phyloP scores from a whole-genome alignment of 1,284 basidiomycete genomes.

The Athelia psychrophila region DNA sequence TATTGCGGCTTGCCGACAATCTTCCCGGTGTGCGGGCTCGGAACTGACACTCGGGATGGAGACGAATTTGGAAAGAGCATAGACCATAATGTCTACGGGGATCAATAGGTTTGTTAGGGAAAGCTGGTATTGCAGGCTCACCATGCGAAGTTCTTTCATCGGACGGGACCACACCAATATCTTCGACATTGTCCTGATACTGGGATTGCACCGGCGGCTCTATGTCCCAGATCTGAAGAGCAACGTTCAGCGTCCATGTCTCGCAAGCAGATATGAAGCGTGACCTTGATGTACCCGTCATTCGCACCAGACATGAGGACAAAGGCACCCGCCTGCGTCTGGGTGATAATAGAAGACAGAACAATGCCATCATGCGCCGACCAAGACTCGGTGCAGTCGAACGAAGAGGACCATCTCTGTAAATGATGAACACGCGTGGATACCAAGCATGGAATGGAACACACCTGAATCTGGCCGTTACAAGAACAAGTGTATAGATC shows the following conservation, averaged over 20 bases:
- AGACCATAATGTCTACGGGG: slow-evolving; percentile 57
- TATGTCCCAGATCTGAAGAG: not conserved
- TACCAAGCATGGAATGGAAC: slow-evolving; percentile 2
- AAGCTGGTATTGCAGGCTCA: slow-evolving; percentile 1
- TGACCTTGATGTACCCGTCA: slow-evolving; percentile 80
- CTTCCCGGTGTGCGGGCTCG: slow-evolving; percentile 68
- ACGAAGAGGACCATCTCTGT: slow-evolving; percentile 78
- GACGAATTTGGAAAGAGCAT: slow-evolving; percentile 83
- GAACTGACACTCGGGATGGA: slow-evolving; percentile 86
- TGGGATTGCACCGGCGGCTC: not conserved
- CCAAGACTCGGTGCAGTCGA: slow-evolving; percentile 83
- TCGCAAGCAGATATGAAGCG: slow-evolving; percentile 4
- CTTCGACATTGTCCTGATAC: no score
- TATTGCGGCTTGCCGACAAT: slow-evolving; percentile 89
- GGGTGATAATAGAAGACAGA: slow-evolving; percentile 70
- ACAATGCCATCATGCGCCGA: slow-evolving; percentile 77
- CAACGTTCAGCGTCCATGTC: not conserved
- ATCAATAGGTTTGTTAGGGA: not conserved
- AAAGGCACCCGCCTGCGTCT: slow-evolving; percentile 27
- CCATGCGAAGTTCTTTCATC: slow-evolving; percentile 3
- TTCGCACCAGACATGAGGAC: slow-evolving; percentile 81
- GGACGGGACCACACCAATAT: not conserved
- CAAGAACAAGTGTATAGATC: slow-evolving; percentile 85
- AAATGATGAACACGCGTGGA: slow-evolving; percentile 2
- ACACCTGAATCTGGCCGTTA: slow-evolving; percentile 76